Percentiles rank a stretch among this genome's conserved stretches.
These are phyloP conservation scores for Acacia melanoxylon DNA, from an alignment of 306 rosid species.

Conservation along the genomic window DNA sequence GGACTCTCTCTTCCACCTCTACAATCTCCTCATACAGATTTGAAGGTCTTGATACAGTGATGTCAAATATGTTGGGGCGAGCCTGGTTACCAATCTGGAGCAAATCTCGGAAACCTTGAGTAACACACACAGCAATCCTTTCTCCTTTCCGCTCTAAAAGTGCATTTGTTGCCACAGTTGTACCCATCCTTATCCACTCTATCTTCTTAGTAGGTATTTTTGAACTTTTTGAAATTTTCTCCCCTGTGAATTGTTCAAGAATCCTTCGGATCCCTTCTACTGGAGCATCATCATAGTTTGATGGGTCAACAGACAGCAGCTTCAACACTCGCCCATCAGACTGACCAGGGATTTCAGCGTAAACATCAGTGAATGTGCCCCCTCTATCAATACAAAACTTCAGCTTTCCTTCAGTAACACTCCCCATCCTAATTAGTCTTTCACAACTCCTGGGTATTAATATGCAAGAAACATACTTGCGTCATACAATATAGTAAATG, in stretches of 20 bases:
- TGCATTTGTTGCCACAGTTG: slow-evolving; percentile 95
- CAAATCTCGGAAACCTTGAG: slow-evolving; percentile 85
- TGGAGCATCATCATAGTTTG: slow-evolving; percentile 92
- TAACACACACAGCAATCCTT: slow-evolving; percentile 88
- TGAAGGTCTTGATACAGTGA: slow-evolving; percentile 79
- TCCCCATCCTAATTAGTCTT: background rate
- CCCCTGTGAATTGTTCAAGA: slow-evolving; percentile 62
- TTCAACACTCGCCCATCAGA: slow-evolving; percentile 74
- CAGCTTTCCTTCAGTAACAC: slow-evolving; percentile 48
- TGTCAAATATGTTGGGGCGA: slow-evolving; percentile 86
- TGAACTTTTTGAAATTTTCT: slow-evolving; percentile 54
- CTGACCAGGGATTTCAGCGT: slow-evolving; percentile 80
- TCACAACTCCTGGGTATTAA: background rate
- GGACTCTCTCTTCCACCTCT: slow-evolving; percentile 87
- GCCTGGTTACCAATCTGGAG: slow-evolving; percentile 86
- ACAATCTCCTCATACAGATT: slow-evolving; percentile 85
- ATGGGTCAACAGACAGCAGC: slow-evolving; percentile 87
- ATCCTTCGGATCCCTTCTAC: slow-evolving; percentile 87
- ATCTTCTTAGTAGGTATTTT: slow-evolving; percentile 84
- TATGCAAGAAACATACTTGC: background rate
- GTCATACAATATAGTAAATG: background rate
- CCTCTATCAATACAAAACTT: slow-evolving; percentile 95
- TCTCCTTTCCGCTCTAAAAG: slow-evolving; percentile 90
- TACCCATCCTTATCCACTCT: slow-evolving; percentile 99
- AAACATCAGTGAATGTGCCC: slow-evolving; percentile 92